These are phyloP conservation scores for Glaciozyma martinii DNA, from an alignment of 768 basidiomycete genomes.

Conservation along the genomic window DNA sequence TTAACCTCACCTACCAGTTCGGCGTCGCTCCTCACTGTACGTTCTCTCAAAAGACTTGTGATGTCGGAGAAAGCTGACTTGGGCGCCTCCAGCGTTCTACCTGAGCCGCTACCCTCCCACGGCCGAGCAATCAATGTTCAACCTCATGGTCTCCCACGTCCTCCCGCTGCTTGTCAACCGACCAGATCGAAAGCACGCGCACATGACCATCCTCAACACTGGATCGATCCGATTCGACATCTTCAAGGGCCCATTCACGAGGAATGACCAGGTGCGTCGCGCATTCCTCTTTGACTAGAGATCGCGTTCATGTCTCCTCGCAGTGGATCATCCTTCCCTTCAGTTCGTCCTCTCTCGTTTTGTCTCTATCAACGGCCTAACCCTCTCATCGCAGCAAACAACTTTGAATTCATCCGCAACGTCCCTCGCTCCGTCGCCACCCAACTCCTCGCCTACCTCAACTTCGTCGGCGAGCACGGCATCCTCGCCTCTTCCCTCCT, in stretches of 20 bases:
- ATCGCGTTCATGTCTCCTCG: not conserved
- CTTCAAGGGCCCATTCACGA: conserved; percentile 35
- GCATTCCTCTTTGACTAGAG: not conserved
- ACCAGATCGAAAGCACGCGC: conserved; percentile 36
- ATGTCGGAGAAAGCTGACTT: no score
- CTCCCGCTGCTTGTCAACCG: conserved; percentile 53
- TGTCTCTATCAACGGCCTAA: not conserved
- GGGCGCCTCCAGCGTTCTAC: conserved; percentile 45
- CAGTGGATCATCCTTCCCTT: conserved; percentile 31
- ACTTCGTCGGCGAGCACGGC: conserved; percentile 31
- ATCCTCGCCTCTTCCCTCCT: not conserved
- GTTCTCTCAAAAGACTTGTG: not conserved
- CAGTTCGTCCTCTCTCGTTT: conserved; percentile 11
- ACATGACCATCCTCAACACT: conserved; percentile 35
- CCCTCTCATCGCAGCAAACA: conserved; percentile 15
- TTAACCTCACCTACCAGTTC: conserved; percentile 56
- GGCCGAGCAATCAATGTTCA: conserved; percentile 35
- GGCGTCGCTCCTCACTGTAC: conserved; percentile 64
- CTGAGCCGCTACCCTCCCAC: conserved; percentile 47
- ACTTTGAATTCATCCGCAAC: conserved; percentile 18
- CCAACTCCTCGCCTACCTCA: conserved; percentile 25
- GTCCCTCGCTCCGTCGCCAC: conserved; percentile 10
- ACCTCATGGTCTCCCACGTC: conserved; percentile 39
- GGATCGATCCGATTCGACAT: conserved; percentile 42
- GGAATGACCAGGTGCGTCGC: conserved; percentile 38